Conservation (phyloP, 257 asterid species). For the Ocimum tenuiflorum region DNA sequence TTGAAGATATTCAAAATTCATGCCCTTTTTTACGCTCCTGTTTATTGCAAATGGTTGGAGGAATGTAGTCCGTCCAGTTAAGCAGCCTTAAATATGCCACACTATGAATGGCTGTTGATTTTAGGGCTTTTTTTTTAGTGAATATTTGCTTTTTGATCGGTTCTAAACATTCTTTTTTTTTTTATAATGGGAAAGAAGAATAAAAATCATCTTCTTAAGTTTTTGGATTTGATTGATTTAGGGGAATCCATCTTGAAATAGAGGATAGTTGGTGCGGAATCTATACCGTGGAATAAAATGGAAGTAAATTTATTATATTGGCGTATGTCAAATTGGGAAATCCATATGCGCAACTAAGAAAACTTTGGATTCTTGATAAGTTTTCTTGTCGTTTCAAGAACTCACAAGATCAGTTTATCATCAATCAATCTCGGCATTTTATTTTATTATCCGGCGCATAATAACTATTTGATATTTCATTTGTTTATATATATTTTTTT, state of each 20-base stretch:
- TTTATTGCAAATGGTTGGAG: neutral
- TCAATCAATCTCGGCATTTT: neutral
- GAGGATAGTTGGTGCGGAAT: neutral
- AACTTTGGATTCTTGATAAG: neutral
- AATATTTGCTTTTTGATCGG: neutral
- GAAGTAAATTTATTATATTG: neutral
- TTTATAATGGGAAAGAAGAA: too few species aligned
- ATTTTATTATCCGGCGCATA: too few species aligned
- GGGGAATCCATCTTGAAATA: neutral
- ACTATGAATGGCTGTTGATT: constrained; percentile 18
- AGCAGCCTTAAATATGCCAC: neutral
- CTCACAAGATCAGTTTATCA: too few species aligned
- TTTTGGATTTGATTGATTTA: neutral
- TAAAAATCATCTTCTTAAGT: neutral
- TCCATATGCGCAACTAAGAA: neutral
- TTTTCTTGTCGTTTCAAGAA: too few species aligned
- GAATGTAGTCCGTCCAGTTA: constrained; percentile 9
- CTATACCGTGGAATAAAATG: neutral
- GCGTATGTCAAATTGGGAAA: neutral
- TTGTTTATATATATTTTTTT: too few species aligned
- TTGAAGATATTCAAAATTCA: neutral
- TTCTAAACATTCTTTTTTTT: too few species aligned
- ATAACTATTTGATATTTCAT: too few species aligned
- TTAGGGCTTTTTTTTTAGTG: neutral
- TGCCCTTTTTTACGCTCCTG: neutral